Evolutionary conservation across 1,284 basidiomycete genomes (phyloP).

Genomic region (Ganoderma meredithae): DNA sequence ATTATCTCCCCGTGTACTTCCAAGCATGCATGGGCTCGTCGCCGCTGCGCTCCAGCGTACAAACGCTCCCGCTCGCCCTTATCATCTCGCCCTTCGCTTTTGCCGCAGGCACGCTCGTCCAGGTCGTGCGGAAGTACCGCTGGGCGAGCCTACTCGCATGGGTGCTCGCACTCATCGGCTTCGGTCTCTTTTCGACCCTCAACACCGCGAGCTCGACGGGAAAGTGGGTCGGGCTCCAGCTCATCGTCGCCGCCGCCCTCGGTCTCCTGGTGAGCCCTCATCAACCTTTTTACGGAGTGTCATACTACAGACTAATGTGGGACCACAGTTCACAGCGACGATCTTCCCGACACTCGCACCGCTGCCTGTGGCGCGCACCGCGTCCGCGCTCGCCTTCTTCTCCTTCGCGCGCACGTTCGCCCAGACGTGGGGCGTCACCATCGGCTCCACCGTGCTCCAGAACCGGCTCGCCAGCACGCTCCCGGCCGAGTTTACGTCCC

Average conservation of each 20-base stretch:
- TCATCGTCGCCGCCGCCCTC: conserved; percentile 18
- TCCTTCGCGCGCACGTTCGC: conserved; percentile 45
- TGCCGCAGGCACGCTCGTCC: conserved; percentile 34
- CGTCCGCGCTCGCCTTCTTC: conserved; percentile 46
- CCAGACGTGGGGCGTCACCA: conserved; percentile 31
- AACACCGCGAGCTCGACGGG: conserved; percentile 35
- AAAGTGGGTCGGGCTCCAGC: conserved; percentile 42
- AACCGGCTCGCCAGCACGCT: conserved; percentile 25
- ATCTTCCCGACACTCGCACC: conserved; percentile 46
- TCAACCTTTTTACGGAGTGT: too few relatives aligned
- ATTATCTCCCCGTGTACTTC: conserved; percentile 21
- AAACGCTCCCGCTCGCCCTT: conserved; percentile 28
- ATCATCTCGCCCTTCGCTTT: conserved; percentile 37
- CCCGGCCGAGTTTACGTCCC: conserved; percentile 17
- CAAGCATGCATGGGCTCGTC: conserved; percentile 19
- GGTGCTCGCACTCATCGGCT: conserved; percentile 39
- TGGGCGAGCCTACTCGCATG: conserved; percentile 39
- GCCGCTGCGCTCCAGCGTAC: conserved; percentile 13
- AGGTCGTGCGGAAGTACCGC: conserved; percentile 37
- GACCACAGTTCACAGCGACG: conserved; percentile 8
- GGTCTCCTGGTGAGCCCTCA: conserved; percentile 16
- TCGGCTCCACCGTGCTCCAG: conserved; percentile 30
- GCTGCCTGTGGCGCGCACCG: conserved; percentile 42
- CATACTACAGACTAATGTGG: background rate
- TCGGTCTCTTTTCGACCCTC: conserved; percentile 39